Conservation (phyloP, 257 asterid genomes). For the Rubia yunnanensis region DNA sequence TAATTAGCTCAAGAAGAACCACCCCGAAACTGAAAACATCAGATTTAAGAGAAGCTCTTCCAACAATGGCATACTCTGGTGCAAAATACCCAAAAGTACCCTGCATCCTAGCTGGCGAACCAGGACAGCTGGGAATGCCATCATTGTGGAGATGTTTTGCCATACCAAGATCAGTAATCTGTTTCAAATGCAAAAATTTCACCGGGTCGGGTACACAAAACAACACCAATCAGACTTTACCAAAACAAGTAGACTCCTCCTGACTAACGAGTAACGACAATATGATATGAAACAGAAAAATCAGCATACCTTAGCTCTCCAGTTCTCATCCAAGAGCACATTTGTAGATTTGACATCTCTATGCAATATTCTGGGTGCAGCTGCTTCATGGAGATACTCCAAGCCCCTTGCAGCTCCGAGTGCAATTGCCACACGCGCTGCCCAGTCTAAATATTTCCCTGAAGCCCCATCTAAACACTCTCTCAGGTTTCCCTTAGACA, state of each 20-base stretch:
- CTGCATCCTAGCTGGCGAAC: conserved; percentile 94
- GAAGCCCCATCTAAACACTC: conserved; percentile 68
- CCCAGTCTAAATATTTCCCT: conserved; percentile 63
- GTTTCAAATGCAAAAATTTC: conserved; percentile 14
- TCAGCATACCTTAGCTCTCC: conserved; percentile 70
- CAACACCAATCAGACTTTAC: too few species aligned
- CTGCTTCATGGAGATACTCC: conserved; percentile 97
- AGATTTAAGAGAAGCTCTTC: conserved; percentile 77
- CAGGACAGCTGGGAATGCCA: conserved; percentile 56
- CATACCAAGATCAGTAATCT: conserved; percentile 99
- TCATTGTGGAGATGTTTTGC: conserved; percentile 77
- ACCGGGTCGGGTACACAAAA: neutral
- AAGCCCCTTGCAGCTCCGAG: conserved; percentile 98
- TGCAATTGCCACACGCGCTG: conserved; percentile 66
- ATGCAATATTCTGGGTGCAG: conserved; percentile 94
- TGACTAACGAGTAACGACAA: neutral
- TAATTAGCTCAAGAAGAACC: conserved; percentile 90
- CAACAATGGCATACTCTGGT: conserved; percentile 83
- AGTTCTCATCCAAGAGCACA: conserved; percentile 80
- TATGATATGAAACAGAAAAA: neutral
- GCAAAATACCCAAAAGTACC: conserved; percentile 99
- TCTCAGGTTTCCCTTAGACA: conserved; percentile 80
- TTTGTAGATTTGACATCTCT: conserved; percentile 95
- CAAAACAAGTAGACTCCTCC: too few species aligned
- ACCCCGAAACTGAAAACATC: conserved; percentile 99